Base-by-base conservation (phyloP, 768 basidiomycete species). In the Boletus insuetus region DNA sequence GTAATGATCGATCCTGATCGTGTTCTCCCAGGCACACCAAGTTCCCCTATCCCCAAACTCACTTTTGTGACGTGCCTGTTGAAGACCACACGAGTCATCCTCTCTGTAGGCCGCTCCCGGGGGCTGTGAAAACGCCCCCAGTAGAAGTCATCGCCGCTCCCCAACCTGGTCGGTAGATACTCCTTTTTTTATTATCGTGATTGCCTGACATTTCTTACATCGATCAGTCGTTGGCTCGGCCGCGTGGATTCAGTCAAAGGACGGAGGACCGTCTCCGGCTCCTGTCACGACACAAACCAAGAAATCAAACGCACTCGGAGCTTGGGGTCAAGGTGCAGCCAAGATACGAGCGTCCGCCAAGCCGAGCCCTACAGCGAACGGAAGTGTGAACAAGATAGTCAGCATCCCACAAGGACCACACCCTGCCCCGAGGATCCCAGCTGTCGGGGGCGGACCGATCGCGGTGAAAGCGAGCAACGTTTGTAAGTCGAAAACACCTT, bases 41-140 rank as follows among this genome's bases (percentile, higher is more conserved):
- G 19, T 68, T 41, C 24, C 78, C 80, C 2, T 80, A 81, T 50
- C 80, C 79, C 1, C 2, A 47, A 19, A 69, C 75, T 2, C 58
- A 61, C 38, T 73, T 68, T 39, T 81, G 79, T 54, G 69, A 70
- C 0, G 57, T 74, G 7, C 80, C 79, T 4, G 24, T 56, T 3
- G 76, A 74, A 55, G 75, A 77, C 50, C 59, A 48, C 26, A 80
- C 77, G 4, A 70, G 69, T 39, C 64, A 64, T 8, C 62, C 69
- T 3, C 54, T 79, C 46, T 80, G 80, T 41, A 73, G 79, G 11
- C 77, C 76, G 0, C 71, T 80, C n/a, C 80, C 79, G 1, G 63
- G 69, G 7, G 53, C 54, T 0, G 43, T 65, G 17, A 72, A 70
- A 26, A 56, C 65, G 0, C 61, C 62, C 3, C 70, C 67, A 1